Conservation (phyloP, 2,329 filamentous ascomycete species). For the Penicillium sp. region DNA sequence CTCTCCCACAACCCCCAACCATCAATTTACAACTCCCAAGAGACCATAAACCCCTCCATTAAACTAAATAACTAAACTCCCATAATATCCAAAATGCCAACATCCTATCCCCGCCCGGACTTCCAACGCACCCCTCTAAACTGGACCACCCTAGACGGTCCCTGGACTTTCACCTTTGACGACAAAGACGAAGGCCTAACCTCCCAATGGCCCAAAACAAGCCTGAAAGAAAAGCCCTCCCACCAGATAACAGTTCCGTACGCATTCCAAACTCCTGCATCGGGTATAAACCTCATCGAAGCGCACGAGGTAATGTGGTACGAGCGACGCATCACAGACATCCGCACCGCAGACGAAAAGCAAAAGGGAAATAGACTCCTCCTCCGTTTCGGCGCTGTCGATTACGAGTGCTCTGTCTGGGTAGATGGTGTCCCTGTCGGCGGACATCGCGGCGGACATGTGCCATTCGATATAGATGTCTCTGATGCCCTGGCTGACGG, state of each 20-base stretch:
- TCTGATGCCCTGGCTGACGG: constrained; percentile 37
- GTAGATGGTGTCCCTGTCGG: constrained; percentile 55
- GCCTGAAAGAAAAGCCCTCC: constrained; percentile 28
- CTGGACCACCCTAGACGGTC: constrained; percentile 63
- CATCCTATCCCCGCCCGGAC: constrained; percentile 63
- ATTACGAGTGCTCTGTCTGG: constrained; percentile 55
- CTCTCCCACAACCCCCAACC: background rate
- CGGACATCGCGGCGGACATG: constrained; percentile 61
- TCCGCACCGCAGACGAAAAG: constrained; percentile 48
- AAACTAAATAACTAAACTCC: background rate
- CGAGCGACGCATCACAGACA: constrained; percentile 54
- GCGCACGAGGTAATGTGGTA: constrained; percentile 70
- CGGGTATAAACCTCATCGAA: constrained; percentile 60
- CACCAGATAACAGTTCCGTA: constrained; percentile 64
- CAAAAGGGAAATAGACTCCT: constrained; percentile 39
- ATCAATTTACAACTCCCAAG: background rate
- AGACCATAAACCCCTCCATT: background rate
- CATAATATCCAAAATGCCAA: constrained; percentile 4
- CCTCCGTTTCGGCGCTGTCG: constrained; percentile 53
- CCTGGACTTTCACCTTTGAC: constrained; percentile 66
- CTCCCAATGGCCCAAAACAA: constrained; percentile 56
- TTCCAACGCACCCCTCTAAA: constrained; percentile 57
- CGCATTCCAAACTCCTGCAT: constrained; percentile 64
- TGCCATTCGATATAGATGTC: constrained; percentile 61
- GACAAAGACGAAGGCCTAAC: constrained; percentile 59